Percentiles rank a stretch among this genome's conserved stretches.
phyloP scores from a whole-genome alignment of 1,284 basidiomycete species.

The Hymenochaete sp. region DNA sequence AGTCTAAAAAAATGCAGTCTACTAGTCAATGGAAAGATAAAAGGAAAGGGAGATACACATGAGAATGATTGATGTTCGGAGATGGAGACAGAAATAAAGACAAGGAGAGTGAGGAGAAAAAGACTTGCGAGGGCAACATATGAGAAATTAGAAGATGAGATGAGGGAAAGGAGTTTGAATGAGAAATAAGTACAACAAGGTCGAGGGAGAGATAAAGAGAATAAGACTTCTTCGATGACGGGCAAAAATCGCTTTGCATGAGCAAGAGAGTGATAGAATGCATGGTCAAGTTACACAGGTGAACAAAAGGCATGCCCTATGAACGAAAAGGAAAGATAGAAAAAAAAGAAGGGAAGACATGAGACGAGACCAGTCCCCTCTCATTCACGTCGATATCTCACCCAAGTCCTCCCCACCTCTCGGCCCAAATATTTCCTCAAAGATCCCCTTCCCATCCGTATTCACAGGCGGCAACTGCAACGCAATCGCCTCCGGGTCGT shows the following conservation, averaged over 20 bases:
- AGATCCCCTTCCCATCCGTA: slow-evolving; percentile 66
- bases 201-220: neutral
- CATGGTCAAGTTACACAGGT: neutral
- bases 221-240: neutral
- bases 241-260: neutral
- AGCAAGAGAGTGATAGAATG: neutral
- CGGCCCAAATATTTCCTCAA: slow-evolving; percentile 58
- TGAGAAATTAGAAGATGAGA: slow-evolving; percentile 2
- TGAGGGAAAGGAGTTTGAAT: neutral
- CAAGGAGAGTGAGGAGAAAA: slow-evolving; percentile 9
- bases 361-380: neutral
- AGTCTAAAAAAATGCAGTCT: too few species aligned
- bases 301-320: neutral
- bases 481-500: slow-evolving; percentile 39
- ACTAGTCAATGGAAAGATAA: neutral
- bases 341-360: neutral
- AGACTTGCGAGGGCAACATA: neutral
- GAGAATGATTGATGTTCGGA: neutral
- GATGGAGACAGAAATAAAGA: slow-evolving; percentile 4
- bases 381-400: slow-evolving; percentile 12
- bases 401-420: slow-evolving; percentile 37
- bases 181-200: neutral
- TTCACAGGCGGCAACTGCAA: slow-evolving; percentile 53
- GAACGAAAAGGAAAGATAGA: neutral
- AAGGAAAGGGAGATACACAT: slow-evolving; percentile 6